phyloP scores from a whole-genome alignment of 495 filamentous ascomycete species.

The Podospora bellae-mahoneyi region DNA sequence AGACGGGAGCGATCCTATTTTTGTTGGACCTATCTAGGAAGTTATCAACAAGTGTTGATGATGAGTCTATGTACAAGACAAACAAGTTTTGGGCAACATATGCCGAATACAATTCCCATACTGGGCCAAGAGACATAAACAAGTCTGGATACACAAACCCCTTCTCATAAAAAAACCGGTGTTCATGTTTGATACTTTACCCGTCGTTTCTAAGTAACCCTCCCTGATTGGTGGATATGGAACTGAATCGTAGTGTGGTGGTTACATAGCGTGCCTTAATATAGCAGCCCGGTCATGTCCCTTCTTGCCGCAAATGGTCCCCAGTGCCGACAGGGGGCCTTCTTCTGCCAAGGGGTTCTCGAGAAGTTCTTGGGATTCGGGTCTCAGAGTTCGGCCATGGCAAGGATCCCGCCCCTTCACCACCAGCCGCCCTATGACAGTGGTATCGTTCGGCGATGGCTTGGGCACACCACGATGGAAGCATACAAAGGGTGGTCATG shows the following conservation, averaged over 20 bases:
- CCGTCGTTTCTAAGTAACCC: not conserved
- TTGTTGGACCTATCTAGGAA: conserved; percentile 7
- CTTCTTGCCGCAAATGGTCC: conserved; percentile 6
- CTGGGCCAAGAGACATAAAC: conserved; percentile 5
- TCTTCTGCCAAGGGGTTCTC: not conserved
- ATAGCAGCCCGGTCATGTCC: conserved; percentile 8
- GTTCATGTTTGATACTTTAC: conserved; percentile 1
- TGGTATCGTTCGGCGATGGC: not conserved
- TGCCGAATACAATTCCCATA: not conserved
- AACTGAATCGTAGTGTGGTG: not conserved
- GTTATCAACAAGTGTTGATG: not conserved
- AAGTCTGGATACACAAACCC: not conserved
- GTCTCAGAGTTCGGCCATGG: conserved; percentile 9
- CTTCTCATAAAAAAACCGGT: not conserved
- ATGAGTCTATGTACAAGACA: conserved; percentile 8
- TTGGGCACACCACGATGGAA: not conserved
- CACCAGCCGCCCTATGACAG: not conserved
- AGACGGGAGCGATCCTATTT: conserved; percentile 12
- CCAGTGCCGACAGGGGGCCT: conserved; percentile 7
- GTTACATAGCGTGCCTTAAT: conserved; percentile 7
- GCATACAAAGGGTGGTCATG: conserved; percentile 13
- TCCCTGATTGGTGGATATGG: conserved; percentile 3
- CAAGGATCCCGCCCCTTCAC: conserved; percentile 8
- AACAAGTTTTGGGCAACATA: not conserved
- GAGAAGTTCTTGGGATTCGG: not conserved